Conservation (phyloP, 306 rosid genomes). For the Quercus parvula region DNA sequence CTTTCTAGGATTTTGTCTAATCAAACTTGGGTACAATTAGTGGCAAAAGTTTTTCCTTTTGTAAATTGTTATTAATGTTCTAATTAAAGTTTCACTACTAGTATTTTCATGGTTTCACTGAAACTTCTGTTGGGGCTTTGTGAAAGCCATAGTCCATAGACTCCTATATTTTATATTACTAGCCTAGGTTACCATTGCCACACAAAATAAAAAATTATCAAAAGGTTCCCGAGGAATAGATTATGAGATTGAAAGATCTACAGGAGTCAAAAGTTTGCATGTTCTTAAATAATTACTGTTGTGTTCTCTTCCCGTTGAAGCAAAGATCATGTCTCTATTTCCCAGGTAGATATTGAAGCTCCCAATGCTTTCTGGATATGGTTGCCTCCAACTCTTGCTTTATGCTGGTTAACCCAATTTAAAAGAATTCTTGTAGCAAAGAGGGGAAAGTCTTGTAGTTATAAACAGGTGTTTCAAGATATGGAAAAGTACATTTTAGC, state of each 20-base stretch:
- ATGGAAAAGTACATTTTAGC: conserved; percentile 9
- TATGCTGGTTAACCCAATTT: neutral
- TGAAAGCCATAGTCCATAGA: too few species aligned
- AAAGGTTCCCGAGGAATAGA: neutral
- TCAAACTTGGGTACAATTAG: neutral
- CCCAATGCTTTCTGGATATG: neutral
- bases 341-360: neutral
- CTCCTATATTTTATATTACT: neutral
- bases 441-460: neutral
- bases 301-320: neutral
- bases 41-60: neutral
- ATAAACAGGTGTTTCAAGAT: conserved; percentile 3
- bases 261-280: conserved; percentile 14
- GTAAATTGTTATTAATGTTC: neutral
- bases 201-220: neutral
- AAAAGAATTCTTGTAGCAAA: neutral
- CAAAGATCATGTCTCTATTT: neutral
- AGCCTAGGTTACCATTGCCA: neutral
- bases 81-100: neutral
- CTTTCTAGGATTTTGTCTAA: conserved; percentile 6
- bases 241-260: neutral
- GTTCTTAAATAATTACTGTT: neutral
- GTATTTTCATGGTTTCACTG: too few species aligned
- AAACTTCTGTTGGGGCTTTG: too few species aligned
- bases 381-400: neutral